Percentiles rank a stretch among this genome's conserved stretches.
phyloP scores from a whole-genome alignment of 2,329 filamentous ascomycete genomes.

The Trichoderma atrobrunneum region DNA sequence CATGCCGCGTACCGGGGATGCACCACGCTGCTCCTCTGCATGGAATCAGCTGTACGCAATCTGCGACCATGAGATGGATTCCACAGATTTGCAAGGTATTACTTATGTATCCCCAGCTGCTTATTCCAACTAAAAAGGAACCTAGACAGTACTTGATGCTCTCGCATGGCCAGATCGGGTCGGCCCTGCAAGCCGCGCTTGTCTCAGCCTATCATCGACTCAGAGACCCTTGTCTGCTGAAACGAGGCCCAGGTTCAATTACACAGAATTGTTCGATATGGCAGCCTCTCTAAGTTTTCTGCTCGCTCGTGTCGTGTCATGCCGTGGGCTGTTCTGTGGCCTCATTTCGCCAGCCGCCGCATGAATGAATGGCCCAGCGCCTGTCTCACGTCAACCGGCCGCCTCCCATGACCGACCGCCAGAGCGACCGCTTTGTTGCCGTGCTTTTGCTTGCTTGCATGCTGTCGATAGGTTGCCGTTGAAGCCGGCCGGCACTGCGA shows the following conservation, averaged over 20 bases:
- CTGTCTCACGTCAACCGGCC: conserved; percentile 8
- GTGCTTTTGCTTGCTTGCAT: not conserved
- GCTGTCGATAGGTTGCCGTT: conserved; percentile 13
- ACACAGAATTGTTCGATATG: not conserved
- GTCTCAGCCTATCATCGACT: not conserved
- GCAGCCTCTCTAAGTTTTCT: not conserved
- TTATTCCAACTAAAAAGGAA: not conserved
- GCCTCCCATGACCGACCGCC: not conserved
- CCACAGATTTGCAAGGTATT: not conserved
- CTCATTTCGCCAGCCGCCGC: conserved; percentile 5
- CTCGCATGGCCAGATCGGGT: not conserved
- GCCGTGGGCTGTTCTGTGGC: not conserved
- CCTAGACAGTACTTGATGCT: not conserved
- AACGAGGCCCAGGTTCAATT: not conserved
- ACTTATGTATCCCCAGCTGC: not conserved
- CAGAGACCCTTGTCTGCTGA: conserved; percentile 4
- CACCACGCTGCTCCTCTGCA: too few relatives aligned
- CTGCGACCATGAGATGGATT: not conserved
- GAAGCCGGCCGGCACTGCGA: not conserved
- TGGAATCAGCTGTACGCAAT: not conserved
- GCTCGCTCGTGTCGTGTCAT: not conserved
- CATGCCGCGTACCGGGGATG: not conserved
- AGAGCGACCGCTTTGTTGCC: not conserved
- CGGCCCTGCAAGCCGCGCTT: conserved; percentile 1
- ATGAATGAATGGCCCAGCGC: not conserved